phyloP scores from a whole-genome alignment of 257 asterid genomes.

The Solanum neorickii region DNA sequence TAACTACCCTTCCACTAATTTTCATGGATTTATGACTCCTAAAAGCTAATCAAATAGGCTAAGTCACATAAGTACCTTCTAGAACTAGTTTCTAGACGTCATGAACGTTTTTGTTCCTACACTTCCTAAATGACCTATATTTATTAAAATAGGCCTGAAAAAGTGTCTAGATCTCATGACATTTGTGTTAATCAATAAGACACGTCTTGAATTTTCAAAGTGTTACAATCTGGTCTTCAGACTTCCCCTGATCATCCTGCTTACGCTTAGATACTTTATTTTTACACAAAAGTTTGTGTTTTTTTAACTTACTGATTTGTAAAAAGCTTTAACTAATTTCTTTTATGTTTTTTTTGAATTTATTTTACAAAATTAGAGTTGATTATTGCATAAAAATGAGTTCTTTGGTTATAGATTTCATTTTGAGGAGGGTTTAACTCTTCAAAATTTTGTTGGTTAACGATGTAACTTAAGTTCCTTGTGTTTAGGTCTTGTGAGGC shows the following conservation, averaged over 20 bases:
- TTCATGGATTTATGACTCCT: no score
- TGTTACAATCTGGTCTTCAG: not conserved
- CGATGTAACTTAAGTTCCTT: not conserved
- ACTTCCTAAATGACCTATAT: no score
- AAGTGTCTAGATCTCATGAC: no score
- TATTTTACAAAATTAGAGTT: not conserved
- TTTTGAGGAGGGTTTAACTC: not conserved
- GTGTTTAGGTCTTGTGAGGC: not conserved
- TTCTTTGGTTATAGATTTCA: not conserved
- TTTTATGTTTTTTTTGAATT: fast-evolving
- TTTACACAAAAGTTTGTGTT: not conserved
- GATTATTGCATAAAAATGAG: not conserved
- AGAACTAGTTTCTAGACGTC: no score
- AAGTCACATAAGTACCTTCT: no score
- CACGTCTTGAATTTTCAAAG: no score
- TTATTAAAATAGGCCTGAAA: no score
- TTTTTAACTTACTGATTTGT: not conserved
- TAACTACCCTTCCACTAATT: no score
- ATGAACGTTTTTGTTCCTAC: no score
- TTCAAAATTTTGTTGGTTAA: not conserved
- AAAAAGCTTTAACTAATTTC: no score
- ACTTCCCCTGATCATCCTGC: not conserved
- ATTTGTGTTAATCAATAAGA: no score
- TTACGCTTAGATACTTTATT: not conserved
- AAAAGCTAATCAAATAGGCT: no score